Base-by-base conservation (phyloP, 164 flowering plant species). In the Cinnamomum chago region DNA sequence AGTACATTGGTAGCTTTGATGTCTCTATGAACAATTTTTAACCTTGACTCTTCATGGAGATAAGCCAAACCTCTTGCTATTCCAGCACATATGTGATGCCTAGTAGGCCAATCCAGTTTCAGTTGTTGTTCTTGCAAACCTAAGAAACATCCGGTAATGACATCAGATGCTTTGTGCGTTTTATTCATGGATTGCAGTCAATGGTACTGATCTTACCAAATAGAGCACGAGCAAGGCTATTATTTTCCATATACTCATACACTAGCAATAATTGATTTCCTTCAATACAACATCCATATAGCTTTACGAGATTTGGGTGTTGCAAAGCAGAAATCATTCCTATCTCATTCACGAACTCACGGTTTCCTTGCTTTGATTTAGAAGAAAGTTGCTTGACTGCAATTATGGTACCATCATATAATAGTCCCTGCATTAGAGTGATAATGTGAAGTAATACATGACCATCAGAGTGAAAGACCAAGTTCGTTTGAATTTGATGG, bases 361-460 rank as follows among this genome's bases (percentile, higher is more conserved):
- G 92, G 58, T 85, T 87, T 27, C 92, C 92, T 82, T 89, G 92
- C 74, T 65, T 86, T 70, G 90, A 88, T 73, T 79, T 83, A 25
- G 90, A 82, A 12, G 92, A 88, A 35, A 89, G 89, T 75, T 89
- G 89, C 82, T 89, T 89, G 9, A 87, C 89, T 62, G 92, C 92
- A 73, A 89, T 82, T 24, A 81, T 9, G 4, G 86, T 79, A 47
- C 92, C 92, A 79, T 87, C 88, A 52, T 76, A 50, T 70, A 87
- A 55, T 17, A 66, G 28, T 2, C 82, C 82, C 82, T 76, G 70
- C 70, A 69, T 68, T 69, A 15, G 58, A 52, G 62, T 40, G 67
- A 47, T 28, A 72, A 28, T 7, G 11, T 50, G 18, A 67, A 58
- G 14, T 65, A 0, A 40, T 40, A 4, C 47, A 40, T 40, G 10